These are phyloP conservation scores for Colletotrichum sp. DNA, from an alignment of 2,329 filamentous ascomycete species.

Conservation along the genomic window DNA sequence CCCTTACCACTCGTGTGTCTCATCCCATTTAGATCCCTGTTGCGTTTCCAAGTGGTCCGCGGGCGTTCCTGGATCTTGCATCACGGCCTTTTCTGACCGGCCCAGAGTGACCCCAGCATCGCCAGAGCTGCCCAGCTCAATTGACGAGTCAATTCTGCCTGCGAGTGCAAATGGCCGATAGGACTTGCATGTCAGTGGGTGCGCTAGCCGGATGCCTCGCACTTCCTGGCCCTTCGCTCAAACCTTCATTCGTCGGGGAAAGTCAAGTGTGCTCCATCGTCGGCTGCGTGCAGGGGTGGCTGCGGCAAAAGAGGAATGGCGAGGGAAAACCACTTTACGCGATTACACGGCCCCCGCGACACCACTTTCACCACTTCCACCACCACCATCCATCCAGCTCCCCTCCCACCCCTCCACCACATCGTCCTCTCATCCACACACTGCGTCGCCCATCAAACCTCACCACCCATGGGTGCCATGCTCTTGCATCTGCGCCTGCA, in stretches of 20 bases:
- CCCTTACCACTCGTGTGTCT: conserved; percentile 24
- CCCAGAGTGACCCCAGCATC: background rate
- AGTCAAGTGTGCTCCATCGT: conserved; percentile 12
- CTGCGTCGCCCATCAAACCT: background rate
- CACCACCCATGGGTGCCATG: conserved; percentile 1
- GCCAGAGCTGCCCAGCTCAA: conserved; percentile 3
- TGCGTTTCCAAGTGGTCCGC: conserved; percentile 9
- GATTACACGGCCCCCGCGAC: conserved; percentile 29
- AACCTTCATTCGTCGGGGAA: conserved; percentile 9
- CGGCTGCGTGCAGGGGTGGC: conserved; percentile 28
- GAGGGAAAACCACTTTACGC: conserved; percentile 40
- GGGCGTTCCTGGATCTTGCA: conserved; percentile 24
- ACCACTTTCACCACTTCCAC: background rate
- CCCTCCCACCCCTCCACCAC: conserved; percentile 24
- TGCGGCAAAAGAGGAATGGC: conserved; percentile 18
- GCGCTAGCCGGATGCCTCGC: conserved; percentile 17
- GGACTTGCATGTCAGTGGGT: conserved; percentile 18
- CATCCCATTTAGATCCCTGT: conserved; percentile 22
- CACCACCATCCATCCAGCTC: conserved; percentile 18
- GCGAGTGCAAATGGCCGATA: background rate
- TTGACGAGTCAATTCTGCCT: conserved; percentile 22
- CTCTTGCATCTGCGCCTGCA: conserved; percentile 4
- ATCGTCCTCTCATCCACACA: background rate
- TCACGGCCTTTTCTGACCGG: conserved; percentile 1
- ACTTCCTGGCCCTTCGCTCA: background rate